phyloP scores from a whole-genome alignment of 257 asterid genomes.

The Echium plantagineum region DNA sequence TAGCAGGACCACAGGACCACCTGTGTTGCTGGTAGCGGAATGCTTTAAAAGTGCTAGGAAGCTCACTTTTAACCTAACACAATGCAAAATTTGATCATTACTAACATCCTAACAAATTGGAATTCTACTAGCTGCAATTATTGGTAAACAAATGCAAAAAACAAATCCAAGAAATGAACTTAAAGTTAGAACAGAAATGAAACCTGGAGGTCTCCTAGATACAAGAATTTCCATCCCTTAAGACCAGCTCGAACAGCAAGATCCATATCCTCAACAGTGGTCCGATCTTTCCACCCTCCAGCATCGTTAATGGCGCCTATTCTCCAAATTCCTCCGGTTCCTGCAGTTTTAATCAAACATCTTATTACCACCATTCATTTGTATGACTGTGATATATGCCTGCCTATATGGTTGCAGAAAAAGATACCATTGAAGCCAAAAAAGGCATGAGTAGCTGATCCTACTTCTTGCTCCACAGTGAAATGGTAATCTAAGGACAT shows the following conservation, averaged over 20 bases:
- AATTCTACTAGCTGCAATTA: too few relatives aligned
- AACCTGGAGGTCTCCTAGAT: conserved; percentile 87
- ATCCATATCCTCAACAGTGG: conserved; percentile 98
- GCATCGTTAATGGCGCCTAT: conserved; percentile 85
- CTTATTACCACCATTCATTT: neutral
- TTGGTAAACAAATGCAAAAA: neutral
- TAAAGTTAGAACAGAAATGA: too few relatives aligned
- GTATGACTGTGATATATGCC: too few relatives aligned
- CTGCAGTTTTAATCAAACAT: conserved; percentile 19
- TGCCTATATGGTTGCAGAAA: neutral
- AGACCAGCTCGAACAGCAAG: conserved; percentile 93
- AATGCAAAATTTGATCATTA: neutral
- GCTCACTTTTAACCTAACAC: conserved; percentile 71
- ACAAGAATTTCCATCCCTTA: conserved; percentile 86
- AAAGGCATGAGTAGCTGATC: conserved; percentile 96
- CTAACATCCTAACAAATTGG: too few relatives aligned
- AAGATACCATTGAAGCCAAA: conserved; percentile 85
- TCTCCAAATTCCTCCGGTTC: conserved; percentile 96
- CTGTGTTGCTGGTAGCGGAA: conserved; percentile 93
- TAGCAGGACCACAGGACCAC: conserved; percentile 98
- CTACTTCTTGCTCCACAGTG: conserved; percentile 96
- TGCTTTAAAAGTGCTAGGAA: conserved; percentile 92
- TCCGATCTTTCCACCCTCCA: conserved; percentile 95
- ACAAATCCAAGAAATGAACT: neutral
- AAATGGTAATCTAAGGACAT: conserved; percentile 93